Conservation (phyloP, 768 basidiomycete species). For the Pleurotus giganteus region DNA sequence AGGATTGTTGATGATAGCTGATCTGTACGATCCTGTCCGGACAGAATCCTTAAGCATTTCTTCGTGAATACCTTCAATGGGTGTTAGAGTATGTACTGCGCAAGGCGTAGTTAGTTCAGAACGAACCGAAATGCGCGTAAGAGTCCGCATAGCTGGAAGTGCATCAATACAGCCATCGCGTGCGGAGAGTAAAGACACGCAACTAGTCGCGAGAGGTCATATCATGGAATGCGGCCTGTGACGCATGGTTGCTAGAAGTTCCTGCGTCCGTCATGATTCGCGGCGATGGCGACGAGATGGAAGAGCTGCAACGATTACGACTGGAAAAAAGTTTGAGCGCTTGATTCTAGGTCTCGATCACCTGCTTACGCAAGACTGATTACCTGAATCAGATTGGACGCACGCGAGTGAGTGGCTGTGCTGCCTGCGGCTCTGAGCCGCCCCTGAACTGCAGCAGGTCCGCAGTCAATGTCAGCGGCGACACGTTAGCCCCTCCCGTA, state of each 20-base stretch:
- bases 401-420: constrained; percentile 7
- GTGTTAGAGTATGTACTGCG: neutral
- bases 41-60: constrained; percentile 99
- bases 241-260: constrained; percentile 24
- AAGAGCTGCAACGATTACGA: constrained; percentile 13
- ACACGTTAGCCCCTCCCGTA: neutral
- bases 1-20: constrained; percentile 90
- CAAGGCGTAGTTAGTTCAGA: neutral
- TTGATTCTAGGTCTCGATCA: neutral
- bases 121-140: constrained; percentile 89
- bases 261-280: constrained; percentile 25
- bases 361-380: neutral
- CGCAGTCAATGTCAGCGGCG: neutral
- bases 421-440: neutral
- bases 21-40: constrained; percentile 92
- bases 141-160: constrained; percentile 85
- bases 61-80: constrained; percentile 83
- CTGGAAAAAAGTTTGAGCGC: constrained; percentile 1
- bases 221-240: constrained; percentile 28
- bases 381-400: neutral
- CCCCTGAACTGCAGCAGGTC: neutral
- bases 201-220: constrained; percentile 93
- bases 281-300: constrained; percentile 14
- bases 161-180: constrained; percentile 26
- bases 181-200: constrained; percentile 23